A percentile compares a stretch with the other conserved stretches of the same genome.
Conservation (phyloP, 2,329 filamentous ascomycete species). For the Neurospora sp. region DNA sequence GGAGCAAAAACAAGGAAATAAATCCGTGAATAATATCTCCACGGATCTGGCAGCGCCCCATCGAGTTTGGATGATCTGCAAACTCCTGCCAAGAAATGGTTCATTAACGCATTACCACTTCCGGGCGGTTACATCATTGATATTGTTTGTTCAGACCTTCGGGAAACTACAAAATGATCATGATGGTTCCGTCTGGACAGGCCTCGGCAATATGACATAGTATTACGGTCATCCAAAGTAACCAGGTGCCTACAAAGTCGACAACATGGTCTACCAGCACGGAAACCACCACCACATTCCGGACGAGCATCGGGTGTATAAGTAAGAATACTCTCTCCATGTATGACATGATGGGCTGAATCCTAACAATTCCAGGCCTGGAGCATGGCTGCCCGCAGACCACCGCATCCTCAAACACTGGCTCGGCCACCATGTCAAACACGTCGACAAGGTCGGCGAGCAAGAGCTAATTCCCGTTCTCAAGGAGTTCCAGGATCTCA, state of each 20-base stretch:
- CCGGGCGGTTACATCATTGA: neutral
- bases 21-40: neutral
- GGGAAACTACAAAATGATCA: neutral
- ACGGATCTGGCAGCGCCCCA: neutral
- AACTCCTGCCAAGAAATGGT: neutral
- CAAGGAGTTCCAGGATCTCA: slow-evolving; percentile 54
- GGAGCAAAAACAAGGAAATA: slow-evolving; percentile 2
- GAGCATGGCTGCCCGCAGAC: slow-evolving; percentile 55
- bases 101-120: neutral
- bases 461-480: slow-evolving; percentile 49
- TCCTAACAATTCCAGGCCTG: slow-evolving; percentile 29
- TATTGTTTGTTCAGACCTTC: neutral
- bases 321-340: slow-evolving; percentile 25
- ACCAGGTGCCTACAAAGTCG: neutral
- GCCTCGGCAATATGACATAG: neutral
- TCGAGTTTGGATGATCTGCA: neutral
- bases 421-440: slow-evolving; percentile 45
- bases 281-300: slow-evolving; percentile 44
- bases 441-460: slow-evolving; percentile 40
- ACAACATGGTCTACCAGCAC: slow-evolving; percentile 40
- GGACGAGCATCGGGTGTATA: slow-evolving; percentile 32
- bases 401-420: slow-evolving; percentile 53
- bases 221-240: neutral
- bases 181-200: neutral
- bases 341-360: neutral